Percentiles rank a stretch among this genome's conserved stretches.
Evolutionary conservation across 2,329 filamentous ascomycete genomes (phyloP).

Genomic region (Fusarium tanahbumbuense): DNA sequence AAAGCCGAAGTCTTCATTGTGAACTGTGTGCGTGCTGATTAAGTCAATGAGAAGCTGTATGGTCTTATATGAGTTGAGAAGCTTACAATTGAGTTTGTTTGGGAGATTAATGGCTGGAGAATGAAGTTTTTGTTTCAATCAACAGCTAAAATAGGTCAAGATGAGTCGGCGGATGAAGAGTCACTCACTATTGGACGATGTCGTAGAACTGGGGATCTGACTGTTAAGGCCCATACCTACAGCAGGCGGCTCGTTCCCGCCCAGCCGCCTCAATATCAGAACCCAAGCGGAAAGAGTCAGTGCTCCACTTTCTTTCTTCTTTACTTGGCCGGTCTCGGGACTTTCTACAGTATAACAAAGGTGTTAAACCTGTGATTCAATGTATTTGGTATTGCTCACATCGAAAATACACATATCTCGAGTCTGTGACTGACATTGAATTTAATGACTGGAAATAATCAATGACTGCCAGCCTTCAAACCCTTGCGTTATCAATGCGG

Average conservation of each 20-base stretch:
- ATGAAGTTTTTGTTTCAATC: slow-evolving; percentile 19
- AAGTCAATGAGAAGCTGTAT: neutral
- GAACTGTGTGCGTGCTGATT: neutral
- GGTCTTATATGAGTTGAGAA: neutral
- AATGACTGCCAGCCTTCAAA: neutral
- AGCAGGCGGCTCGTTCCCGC: neutral
- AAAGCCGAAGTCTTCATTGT: slow-evolving; percentile 52
- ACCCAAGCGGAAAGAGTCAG: neutral
- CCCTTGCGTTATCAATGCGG: neutral
- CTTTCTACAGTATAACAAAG: neutral
- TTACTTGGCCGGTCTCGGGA: slow-evolving; percentile 23
- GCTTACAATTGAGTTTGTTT: slow-evolving; percentile 11
- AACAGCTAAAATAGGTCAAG: slow-evolving; percentile 27
- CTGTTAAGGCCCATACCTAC: neutral
- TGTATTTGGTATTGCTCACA: neutral
- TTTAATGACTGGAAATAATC: too few species aligned
- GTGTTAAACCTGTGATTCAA: neutral
- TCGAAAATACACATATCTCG: neutral
- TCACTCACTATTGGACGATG: slow-evolving; percentile 34
- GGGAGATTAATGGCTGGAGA: slow-evolving; percentile 13
- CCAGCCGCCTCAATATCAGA: slow-evolving; percentile 13
- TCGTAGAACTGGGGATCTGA: slow-evolving; percentile 3
- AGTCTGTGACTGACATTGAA: neutral
- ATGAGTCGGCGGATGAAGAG: slow-evolving; percentile 32
- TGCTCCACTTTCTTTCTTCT: slow-evolving; percentile 15